phyloP scores from a whole-genome alignment of 2,329 filamentous ascomycete species.

The Paramyrothecium sp. region DNA sequence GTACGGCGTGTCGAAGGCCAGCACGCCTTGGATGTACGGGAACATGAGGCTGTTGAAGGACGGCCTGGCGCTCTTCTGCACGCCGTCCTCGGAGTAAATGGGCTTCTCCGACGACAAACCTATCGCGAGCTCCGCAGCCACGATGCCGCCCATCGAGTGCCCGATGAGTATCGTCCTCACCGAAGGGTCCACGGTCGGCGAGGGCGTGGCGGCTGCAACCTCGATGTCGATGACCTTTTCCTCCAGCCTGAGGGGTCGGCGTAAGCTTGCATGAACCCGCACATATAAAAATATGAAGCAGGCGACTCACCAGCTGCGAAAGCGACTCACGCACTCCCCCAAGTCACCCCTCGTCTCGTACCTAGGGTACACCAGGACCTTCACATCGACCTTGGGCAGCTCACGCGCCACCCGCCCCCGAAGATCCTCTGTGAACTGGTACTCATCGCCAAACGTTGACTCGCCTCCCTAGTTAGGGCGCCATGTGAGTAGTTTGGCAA shows the following conservation, averaged over 20 bases:
- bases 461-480: slow-evolving; percentile 70
- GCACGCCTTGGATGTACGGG: slow-evolving; percentile 83
- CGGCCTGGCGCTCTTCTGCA: slow-evolving; percentile 30
- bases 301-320: slow-evolving; percentile 67
- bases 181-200: slow-evolving; percentile 81
- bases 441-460: slow-evolving; percentile 67
- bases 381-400: slow-evolving; percentile 68
- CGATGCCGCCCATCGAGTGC: slow-evolving; percentile 91
- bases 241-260: slow-evolving; percentile 60
- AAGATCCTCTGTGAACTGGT: slow-evolving; percentile 71
- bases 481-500: too few species aligned
- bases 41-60: slow-evolving; percentile 74
- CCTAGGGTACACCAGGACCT: slow-evolving; percentile 71
- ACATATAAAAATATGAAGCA: neutral
- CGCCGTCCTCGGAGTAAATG: slow-evolving; percentile 46
- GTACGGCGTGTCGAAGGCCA: slow-evolving; percentile 94
- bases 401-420: slow-evolving; percentile 60
- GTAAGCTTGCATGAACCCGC: neutral
- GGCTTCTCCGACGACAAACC: slow-evolving; percentile 60
- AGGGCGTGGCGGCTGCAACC: slow-evolving; percentile 75
- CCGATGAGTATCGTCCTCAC: slow-evolving; percentile 81
- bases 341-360: slow-evolving; percentile 83
- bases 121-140: slow-evolving; percentile 85
- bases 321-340: slow-evolving; percentile 66
- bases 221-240: slow-evolving; percentile 94